Evolutionary conservation across 2,329 filamentous ascomycete species (phyloP).

Genomic region (Alternaria alternata): DNA sequence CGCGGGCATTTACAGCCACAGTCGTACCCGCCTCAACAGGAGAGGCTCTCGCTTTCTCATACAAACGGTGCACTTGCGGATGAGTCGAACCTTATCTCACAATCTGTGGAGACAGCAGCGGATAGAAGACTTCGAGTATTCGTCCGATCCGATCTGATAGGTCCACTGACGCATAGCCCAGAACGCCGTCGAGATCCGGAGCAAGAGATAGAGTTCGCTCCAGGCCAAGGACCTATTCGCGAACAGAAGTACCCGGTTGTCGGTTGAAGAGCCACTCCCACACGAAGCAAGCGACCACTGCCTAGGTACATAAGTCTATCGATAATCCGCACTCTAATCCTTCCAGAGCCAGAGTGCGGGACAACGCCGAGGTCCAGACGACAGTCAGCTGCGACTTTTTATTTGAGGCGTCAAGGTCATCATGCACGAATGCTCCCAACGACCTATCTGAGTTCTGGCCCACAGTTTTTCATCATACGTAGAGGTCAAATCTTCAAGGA

Average conservation of each 20-base stretch:
- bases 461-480: neutral
- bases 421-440: constrained; percentile 2
- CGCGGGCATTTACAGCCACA: constrained; percentile 6
- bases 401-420: neutral
- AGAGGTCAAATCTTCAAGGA: constrained; percentile 1
- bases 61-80: constrained; percentile 4
- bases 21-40: constrained; percentile 1
- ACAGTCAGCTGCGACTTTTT: neutral
- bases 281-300: neutral
- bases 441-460: constrained; percentile 6
- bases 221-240: neutral
- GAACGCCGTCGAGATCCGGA: neutral
- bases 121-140: neutral
- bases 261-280: neutral
- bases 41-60: constrained; percentile 5
- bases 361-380: neutral
- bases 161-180: neutral
- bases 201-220: neutral
- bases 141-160: constrained; percentile 1
- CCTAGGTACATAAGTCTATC: neutral
- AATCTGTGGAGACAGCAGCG: constrained; percentile 3
- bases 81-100: constrained; percentile 8
- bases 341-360: neutral
- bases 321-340: constrained; percentile 1
- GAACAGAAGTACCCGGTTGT: neutral